Percentiles rank a stretch among this genome's conserved stretches.
These are phyloP conservation scores for Erysimum cheiri DNA, from an alignment of 441 rosid genomes.

Conservation along the genomic window DNA sequence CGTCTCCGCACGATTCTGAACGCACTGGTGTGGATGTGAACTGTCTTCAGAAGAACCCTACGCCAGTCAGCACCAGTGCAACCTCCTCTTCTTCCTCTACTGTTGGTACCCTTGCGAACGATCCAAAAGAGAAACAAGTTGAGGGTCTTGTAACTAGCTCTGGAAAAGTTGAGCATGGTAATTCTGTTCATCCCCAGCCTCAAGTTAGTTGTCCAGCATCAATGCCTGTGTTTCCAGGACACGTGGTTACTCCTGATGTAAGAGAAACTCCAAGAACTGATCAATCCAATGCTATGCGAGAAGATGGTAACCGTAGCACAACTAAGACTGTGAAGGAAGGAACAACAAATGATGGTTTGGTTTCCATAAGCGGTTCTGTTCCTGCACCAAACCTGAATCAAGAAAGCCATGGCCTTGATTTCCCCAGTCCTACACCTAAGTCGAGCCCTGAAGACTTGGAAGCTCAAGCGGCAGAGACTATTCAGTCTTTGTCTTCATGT, in stretches of 20 bases:
- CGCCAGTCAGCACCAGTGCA: conserved; percentile 50
- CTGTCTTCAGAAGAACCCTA: conserved; percentile 44
- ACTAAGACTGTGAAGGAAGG: conserved; percentile 25
- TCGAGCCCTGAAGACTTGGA: conserved; percentile 54
- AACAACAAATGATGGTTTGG: conserved; percentile 48
- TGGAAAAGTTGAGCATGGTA: conserved; percentile 48
- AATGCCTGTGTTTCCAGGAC: conserved; percentile 34
- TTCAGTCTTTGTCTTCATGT: conserved; percentile 59
- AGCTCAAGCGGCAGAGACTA: conserved; percentile 56
- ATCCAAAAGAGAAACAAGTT: conserved; percentile 45
- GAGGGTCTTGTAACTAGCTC: conserved; percentile 42
- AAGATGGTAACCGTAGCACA: conserved; percentile 25
- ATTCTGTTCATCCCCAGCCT: conserved; percentile 49
- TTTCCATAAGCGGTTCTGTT: conserved; percentile 44
- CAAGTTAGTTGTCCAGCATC: conserved; percentile 40
- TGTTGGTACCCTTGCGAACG: conserved; percentile 47
- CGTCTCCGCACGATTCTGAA: conserved; percentile 38
- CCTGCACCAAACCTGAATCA: conserved; percentile 51
- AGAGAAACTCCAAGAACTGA: conserved; percentile 39
- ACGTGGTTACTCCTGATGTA: conserved; percentile 22
- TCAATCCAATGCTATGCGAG: conserved; percentile 30
- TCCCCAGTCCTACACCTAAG: conserved; percentile 57
- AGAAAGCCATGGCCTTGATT: conserved; percentile 58
- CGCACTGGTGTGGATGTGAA: conserved; percentile 44
- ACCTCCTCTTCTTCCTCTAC: conserved; percentile 50